phyloP scores from a whole-genome alignment of 306 rosid genomes.

The Begonia loranthoides region DNA sequence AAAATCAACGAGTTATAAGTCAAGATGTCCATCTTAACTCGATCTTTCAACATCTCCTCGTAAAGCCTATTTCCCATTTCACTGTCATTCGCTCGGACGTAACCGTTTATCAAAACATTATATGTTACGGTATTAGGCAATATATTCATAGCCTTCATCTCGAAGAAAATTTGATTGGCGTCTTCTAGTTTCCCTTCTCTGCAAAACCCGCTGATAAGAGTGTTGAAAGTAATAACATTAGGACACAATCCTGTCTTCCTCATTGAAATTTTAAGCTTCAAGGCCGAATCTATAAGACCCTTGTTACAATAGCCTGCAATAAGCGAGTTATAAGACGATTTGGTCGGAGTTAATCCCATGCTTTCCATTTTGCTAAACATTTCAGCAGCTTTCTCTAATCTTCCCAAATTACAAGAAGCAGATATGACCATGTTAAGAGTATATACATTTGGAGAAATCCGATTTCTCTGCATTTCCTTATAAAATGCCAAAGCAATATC shows the following conservation, averaged over 20 bases:
- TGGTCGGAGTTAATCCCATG: conserved; percentile 55
- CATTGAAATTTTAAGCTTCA: conserved; percentile 45
- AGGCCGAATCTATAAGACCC: conserved; percentile 43
- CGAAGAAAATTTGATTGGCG: conserved; percentile 46
- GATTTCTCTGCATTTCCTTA: conserved; percentile 27
- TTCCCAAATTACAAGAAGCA: conserved; percentile 54
- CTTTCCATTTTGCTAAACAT: conserved; percentile 41
- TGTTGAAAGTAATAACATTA: conserved; percentile 52
- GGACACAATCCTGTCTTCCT: conserved; percentile 38
- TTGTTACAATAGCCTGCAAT: conserved; percentile 62
- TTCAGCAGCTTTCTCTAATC: conserved; percentile 38
- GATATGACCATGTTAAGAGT: conserved; percentile 62
- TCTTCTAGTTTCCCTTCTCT: conserved; percentile 52
- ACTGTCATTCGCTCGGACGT: conserved; percentile 36
- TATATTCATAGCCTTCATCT: conserved; percentile 53
- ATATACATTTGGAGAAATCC: conserved; percentile 44
- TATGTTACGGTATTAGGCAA: conserved; percentile 55
- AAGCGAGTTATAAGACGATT: conserved; percentile 49
- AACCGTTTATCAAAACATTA: conserved; percentile 61
- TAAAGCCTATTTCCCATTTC: conserved; percentile 47
- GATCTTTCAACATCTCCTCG: conserved; percentile 58
- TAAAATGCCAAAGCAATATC: conserved; percentile 42
- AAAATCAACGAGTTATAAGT: conserved; percentile 72
- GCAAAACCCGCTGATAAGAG: conserved; percentile 59
- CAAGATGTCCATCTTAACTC: conserved; percentile 51